Evolutionary conservation across 2,329 filamentous ascomycete species (phyloP), one percentile per base, ranked within the genome.

Genomic region (Pyrenochaeta sp.): DNA sequence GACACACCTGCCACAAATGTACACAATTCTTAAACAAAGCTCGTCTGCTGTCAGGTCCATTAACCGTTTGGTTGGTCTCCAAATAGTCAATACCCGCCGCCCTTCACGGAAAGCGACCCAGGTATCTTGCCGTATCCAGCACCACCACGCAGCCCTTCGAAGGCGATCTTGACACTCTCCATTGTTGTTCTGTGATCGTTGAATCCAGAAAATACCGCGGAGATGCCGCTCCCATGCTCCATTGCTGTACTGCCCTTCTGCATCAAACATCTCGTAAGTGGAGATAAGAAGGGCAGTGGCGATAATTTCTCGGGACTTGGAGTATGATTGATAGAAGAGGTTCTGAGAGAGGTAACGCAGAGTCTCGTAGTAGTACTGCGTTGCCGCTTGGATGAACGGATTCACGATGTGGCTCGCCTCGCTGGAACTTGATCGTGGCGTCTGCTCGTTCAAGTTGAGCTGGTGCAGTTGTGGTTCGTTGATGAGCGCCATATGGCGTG

Each of bases 221-320:
- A 88, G 75, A 64, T 89, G 86, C 2, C 84, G 76, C 55, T 88
- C 83, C 86, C 86, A 88, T 39, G 79, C 81, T 69, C 82, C 68
- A 29, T 71, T 64, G 23, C 63, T 67, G 32, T 67, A 65, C 37
- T 66, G 61, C 15, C 81, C 79, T 5, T 81, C 81, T 2, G 81
- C 82, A 46, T 86, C 83, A n/a, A 88, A 81, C 86, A 88, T 88
- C 69, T 88, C 86, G 58, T 88, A 88, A 0, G 84, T 85, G 11
- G 83, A 86, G 27, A 88, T 83, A 14, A 87, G 78, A 0, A 88
- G 73, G 0, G 84, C 81, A 0, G 85, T 88, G 0, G 83, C 82
- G 23, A 87, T 77, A 0, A 89, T 75, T 63, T 88, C 86, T 11
- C 78, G 77, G 23, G 82, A 85, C 41, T 79, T 81, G 5, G 82